Base-by-base conservation (phyloP, 495 filamentous ascomycete species). In the Aspergillus indologenus region DNA sequence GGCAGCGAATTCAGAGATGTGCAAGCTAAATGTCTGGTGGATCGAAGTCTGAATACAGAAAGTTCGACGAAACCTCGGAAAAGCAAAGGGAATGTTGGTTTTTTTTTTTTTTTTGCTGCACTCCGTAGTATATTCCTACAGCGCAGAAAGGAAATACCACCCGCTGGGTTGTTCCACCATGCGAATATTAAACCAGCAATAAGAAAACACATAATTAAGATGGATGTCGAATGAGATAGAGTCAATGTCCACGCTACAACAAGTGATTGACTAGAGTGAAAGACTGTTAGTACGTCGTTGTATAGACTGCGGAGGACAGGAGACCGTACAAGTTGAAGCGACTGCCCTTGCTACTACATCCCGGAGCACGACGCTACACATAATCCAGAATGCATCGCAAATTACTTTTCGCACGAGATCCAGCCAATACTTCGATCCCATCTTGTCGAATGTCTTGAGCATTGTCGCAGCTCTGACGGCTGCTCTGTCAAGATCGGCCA, bases 361-460 rank as follows among this genome's bases (percentile, higher is more conserved):
- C 44, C 67, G 54, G 21, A 71, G 23, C 42, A 75, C 50, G 20
- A 71, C 21, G 21, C 63, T 60, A 18, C 57, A 68, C 0, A 70
- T 9, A 5, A 57, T 62, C 71, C 72, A 72, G 8, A 58, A 24
- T 0, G 66, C 68, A 20, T 61, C 64, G 19, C 70, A 56, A 18
- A 67, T 19, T 0, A 59, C 47, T 11, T 59, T 50, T 8, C 77
- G 54, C 3, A 57, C 48, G 17, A 70, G 69, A 18, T 69, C 56
- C 0, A 64, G 56, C 49, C 70, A 70, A 51, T 75, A 72, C 54
- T 62, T 78, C 5, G 59, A 48, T 0, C 72, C 57, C 21, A 77
- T 69, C 40, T 77, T 74, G 1, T 81, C 72, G 12, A 83, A 69
- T 22, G 67, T 63, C 14, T 65, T 47, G 51, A 77, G 74, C 5